phyloP scores from a whole-genome alignment of 2,329 filamentous ascomycete species.

The Hysterium pulicare region DNA sequence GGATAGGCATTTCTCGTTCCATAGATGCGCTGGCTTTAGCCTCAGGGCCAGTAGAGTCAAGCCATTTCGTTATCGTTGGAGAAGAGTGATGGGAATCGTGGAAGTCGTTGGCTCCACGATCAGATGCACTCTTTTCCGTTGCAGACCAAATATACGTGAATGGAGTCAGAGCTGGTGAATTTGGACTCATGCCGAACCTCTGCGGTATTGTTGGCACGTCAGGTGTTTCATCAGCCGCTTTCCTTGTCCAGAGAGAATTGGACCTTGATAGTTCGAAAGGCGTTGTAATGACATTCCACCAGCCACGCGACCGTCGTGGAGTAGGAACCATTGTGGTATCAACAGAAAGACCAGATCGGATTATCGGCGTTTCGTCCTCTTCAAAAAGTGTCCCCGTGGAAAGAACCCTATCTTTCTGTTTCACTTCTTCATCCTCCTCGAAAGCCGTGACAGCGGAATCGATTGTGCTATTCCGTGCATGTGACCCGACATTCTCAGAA shows the following conservation, averaged over 20 bases:
- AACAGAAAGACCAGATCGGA: conserved; percentile 29
- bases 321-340: conserved; percentile 46
- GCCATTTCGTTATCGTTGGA: neutral
- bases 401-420: conserved; percentile 39
- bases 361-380: conserved; percentile 54
- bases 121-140: conserved; percentile 17
- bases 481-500: conserved; percentile 11
- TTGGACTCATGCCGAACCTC: conserved; percentile 15
- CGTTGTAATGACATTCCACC: conserved; percentile 75
- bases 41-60: neutral
- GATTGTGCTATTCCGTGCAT: conserved; percentile 28
- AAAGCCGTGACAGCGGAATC: conserved; percentile 39
- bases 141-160: conserved; percentile 24
- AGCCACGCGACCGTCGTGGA: conserved; percentile 61
- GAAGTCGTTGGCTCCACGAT: conserved; percentile 2
- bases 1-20: conserved; percentile 12
- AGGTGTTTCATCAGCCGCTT: conserved; percentile 22
- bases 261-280: conserved; percentile 54
- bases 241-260: conserved; percentile 34
- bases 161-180: conserved; percentile 12
- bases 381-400: conserved; percentile 68
- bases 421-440: conserved; percentile 49
- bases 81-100: conserved; percentile 6
- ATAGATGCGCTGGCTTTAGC: neutral
- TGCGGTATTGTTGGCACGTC: conserved; percentile 32